These are phyloP conservation scores for Gnomoniopsis smithogilvyi DNA, from an alignment of 2,329 filamentous ascomycete genomes.

Conservation along the genomic window DNA sequence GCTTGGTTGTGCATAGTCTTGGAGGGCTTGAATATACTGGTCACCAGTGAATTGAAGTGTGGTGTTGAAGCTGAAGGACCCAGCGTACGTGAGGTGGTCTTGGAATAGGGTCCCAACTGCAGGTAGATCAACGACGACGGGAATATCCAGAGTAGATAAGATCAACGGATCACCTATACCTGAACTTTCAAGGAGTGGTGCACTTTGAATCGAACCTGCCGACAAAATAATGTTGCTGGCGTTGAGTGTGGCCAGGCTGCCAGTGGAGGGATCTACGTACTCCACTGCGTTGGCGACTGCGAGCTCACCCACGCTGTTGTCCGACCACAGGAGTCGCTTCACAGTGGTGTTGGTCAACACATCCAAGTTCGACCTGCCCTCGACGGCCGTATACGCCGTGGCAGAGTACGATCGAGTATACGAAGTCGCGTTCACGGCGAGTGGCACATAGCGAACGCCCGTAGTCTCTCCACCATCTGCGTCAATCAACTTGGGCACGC, in stretches of 20 bases:
- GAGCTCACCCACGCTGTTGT: not conserved
- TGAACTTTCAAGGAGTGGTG: slow-evolving; percentile 6
- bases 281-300: not conserved
- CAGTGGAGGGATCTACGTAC: not conserved
- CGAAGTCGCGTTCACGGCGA: slow-evolving; percentile 3
- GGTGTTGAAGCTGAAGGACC: not conserved
- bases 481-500: not conserved
- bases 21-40: not conserved
- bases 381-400: not conserved
- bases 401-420: not conserved
- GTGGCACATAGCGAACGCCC: not conserved
- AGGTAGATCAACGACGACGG: not conserved
- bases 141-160: not conserved
- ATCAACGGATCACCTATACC: slow-evolving; percentile 6
- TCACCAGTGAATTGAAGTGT: not conserved
- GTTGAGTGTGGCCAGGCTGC: not conserved
- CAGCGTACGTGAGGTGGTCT: not conserved
- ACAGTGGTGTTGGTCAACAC: not conserved
- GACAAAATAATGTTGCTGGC: slow-evolving; percentile 8
- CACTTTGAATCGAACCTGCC: slow-evolving; percentile 5
- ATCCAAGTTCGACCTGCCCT: not conserved
- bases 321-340: slow-evolving; percentile 5
- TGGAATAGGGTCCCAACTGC: not conserved
- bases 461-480: not conserved
- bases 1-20: not conserved